Evolutionary conservation across 805 yeast genomes (phyloP), one percentile per base, ranked within the genome.

Genomic region (Myxozyma melibiosi): DNA sequence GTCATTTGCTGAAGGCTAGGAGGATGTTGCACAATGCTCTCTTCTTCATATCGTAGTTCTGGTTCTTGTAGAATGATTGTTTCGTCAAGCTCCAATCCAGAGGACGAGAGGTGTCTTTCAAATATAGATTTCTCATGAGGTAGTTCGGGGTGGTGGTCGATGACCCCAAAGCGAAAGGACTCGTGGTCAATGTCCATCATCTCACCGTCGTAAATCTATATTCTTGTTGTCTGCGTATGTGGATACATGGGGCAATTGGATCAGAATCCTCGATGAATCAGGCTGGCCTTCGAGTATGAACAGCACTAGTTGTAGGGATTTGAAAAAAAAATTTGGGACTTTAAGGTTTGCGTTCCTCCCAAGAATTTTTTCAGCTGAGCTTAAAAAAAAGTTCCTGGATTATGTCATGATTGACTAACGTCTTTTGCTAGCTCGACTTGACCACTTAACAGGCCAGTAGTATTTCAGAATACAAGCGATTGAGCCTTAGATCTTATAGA

Each of bases 281-380:
- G n/a, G n/a, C n/a, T n/a, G n/a, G n/a, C n/a, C n/a, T n/a, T n/a
- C n/a, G n/a, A n/a, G n/a, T n/a, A n/a, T n/a, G n/a, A n/a, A n/a
- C n/a, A n/a, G n/a, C n/a, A n/a, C n/a, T n/a, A n/a, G n/a, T n/a
- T n/a, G n/a, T n/a, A n/a, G n/a, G n/a, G n/a, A n/a, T n/a, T n/a
- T n/a, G 28, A 22, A 34, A 45, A 45, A 45, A 45, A 45, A 45
- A 45, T 45, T 45, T 34, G 50, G 50, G 50, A 45, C 4, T 34
- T 45, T 45, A 45, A 34, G 24, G 50, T 45, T 45, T 45, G 13
- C n/a, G 27, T 31, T 24, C 39, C 14, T 24, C 50, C 28, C 24
- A 16, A 16, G 16, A 7, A n/a, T n/a, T n/a, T n/a, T n/a, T n/a
- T n/a, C n/a, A n/a, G n/a, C n/a, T n/a, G n/a, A n/a, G n/a, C n/a